Evolutionary conservation across 371 early-diverging fungal species (phyloP).

Genomic region (Apophysomyces variabilis): DNA sequence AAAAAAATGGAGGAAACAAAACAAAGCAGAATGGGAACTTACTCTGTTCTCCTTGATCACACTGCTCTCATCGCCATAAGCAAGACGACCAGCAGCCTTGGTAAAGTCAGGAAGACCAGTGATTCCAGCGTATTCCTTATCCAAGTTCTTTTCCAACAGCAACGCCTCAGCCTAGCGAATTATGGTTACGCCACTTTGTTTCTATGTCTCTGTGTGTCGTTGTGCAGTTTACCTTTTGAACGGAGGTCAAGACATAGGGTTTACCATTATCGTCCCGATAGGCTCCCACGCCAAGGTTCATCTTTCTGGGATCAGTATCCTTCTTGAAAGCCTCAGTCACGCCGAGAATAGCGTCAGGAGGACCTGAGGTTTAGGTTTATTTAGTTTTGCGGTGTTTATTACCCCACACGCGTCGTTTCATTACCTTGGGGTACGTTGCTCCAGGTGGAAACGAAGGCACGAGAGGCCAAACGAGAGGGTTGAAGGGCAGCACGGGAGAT

Average conservation of each 20-base stretch:
- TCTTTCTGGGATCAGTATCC: conserved; percentile 89
- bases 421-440: conserved; percentile 77
- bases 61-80: conserved; percentile 82
- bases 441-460: conserved; percentile 73
- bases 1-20: too few species aligned
- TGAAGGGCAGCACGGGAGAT: conserved; percentile 46
- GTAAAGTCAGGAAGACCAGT: conserved; percentile 90
- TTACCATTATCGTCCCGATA: conserved; percentile 95
- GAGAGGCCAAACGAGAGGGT: conserved; percentile 53
- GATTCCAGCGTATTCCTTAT: conserved; percentile 98
- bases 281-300: conserved; percentile 98
- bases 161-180: conserved; percentile 77
- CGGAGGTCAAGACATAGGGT: conserved; percentile 89
- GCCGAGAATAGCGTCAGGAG: conserved; percentile 96
- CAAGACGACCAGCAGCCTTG: conserved; percentile 82
- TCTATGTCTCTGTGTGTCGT: background rate
- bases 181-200: conserved; percentile 9
- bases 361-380: conserved; percentile 55
- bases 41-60: conserved; percentile 76
- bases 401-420: background rate
- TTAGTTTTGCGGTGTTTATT: conserved; percentile 10
- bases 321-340: conserved; percentile 97
- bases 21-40: conserved; percentile 30
- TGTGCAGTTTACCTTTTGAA: conserved; percentile 71
- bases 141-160: conserved; percentile 68